Evolutionary conservation across 495 filamentous ascomycete species (phyloP).

Genomic region (Penicillium coprophilum): DNA sequence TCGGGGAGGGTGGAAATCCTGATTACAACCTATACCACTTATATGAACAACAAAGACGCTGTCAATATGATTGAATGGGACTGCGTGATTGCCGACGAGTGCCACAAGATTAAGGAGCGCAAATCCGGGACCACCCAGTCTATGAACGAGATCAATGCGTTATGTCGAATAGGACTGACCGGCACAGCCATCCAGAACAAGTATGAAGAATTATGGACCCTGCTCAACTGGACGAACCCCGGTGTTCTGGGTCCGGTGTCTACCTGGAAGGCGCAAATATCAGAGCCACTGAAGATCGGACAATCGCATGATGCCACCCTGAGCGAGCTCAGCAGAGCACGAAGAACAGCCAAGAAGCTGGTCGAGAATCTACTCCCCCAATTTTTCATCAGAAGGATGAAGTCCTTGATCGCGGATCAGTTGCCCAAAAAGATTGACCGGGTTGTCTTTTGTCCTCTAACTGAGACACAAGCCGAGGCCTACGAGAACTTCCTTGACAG

Average conservation of each 20-base stretch:
- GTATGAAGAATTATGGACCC: constrained; percentile 95
- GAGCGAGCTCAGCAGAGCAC: constrained; percentile 74
- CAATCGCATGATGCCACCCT: constrained; percentile 93
- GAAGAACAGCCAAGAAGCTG: constrained; percentile 81
- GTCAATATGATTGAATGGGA: constrained; percentile 93
- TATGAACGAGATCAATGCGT: constrained; percentile 89
- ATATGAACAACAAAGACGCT: constrained; percentile 68
- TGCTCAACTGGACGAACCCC: constrained; percentile 96
- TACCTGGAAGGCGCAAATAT: constrained; percentile 76
- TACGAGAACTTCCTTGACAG: constrained; percentile 80
- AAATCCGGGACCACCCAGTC: constrained; percentile 74
- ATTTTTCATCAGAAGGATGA: constrained; percentile 93
- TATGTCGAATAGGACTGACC: constrained; percentile 91
- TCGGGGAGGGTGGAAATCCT: constrained; percentile 80
- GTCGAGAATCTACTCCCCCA: constrained; percentile 85
- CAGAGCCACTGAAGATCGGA: constrained; percentile 76
- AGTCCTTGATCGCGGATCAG: constrained; percentile 87
- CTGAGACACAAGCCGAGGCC: constrained; percentile 75
- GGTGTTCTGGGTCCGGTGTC: constrained; percentile 76
- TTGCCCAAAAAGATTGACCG: constrained; percentile 94
- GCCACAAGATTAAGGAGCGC: constrained; percentile 85
- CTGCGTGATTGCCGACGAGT: constrained; percentile 95
- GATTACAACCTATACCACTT: constrained; percentile 91
- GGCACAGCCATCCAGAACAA: constrained; percentile 98
- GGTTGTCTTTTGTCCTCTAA: constrained; percentile 93